A percentile compares a stretch with the other conserved stretches of the same genome.
Evolutionary conservation across 176 grass and related monocot species (phyloP).

Genomic region (Ensete glaucum): DNA sequence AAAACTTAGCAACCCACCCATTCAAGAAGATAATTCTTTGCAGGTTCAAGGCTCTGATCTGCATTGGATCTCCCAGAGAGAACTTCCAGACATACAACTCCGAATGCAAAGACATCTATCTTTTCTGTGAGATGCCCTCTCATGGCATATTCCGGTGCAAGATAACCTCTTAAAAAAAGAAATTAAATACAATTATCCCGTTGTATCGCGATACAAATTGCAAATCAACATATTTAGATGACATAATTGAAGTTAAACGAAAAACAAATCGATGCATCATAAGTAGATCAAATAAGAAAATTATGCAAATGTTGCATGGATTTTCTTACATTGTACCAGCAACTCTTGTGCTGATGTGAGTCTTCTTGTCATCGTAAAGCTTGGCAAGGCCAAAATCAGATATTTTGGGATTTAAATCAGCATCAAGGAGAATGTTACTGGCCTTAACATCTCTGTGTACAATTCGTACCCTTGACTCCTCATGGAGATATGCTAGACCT

Average conservation of each 20-base stretch:
- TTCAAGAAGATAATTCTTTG: not conserved
- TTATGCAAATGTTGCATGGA: no score
- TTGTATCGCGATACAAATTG: no score
- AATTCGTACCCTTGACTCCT: not conserved
- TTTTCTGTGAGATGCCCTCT: conserved; percentile 9
- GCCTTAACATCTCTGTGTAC: conserved; percentile 9
- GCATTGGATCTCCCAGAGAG: not conserved
- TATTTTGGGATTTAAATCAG: not conserved
- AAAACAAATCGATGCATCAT: no score
- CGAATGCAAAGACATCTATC: conserved; percentile 2
- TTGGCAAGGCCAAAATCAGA: conserved; percentile 6
- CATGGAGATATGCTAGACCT: conserved; percentile 4
- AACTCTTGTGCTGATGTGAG: conserved; percentile 1
- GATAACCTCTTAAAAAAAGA: not conserved
- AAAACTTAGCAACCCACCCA: not conserved
- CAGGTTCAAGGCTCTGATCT: not conserved
- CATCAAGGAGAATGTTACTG: conserved; percentile 6
- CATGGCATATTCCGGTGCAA: conserved; percentile 4
- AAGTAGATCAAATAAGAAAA: no score
- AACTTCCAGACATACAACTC: not conserved
- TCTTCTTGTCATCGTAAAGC: not conserved
- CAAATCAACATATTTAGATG: no score
- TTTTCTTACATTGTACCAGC: conserved; percentile 7
- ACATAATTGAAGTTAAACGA: no score
- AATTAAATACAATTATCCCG: no score